Conservation (phyloP, 73 alveolate species). For the Blepharisma stoltei region DNA sequence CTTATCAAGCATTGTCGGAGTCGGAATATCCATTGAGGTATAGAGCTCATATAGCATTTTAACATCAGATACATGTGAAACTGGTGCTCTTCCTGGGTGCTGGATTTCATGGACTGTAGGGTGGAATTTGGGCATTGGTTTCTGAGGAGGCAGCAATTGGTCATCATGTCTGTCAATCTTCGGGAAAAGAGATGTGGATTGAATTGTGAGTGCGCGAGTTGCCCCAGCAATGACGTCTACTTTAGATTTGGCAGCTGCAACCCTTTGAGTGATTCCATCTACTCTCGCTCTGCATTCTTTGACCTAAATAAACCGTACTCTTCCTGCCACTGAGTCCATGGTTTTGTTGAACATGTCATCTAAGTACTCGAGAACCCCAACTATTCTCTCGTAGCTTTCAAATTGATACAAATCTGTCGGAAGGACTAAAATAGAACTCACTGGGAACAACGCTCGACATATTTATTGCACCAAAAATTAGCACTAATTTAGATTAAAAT, state of each 20-base stretch:
- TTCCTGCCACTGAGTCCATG: conserved; percentile 21
- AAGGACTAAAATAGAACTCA: conserved; percentile 2
- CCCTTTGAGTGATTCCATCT: background rate
- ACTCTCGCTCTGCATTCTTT: conserved; percentile 7
- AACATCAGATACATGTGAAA: background rate
- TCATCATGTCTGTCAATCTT: conserved; percentile 21
- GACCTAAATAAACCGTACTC: conserved; percentile 7
- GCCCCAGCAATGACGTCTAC: background rate
- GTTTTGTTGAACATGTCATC: conserved; percentile 17
- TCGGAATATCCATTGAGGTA: background rate
- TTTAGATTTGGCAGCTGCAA: background rate
- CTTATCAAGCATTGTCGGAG: conserved; percentile 2
- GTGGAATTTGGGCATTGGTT: conserved; percentile 23
- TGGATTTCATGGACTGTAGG: conserved; percentile 26
- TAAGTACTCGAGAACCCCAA: conserved; percentile 6
- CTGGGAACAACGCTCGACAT: conserved; percentile 25
- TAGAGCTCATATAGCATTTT: background rate
- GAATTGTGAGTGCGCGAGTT: background rate
- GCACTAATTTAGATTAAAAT: too few relatives aligned
- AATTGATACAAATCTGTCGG: conserved; percentile 6
- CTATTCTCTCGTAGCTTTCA: conserved; percentile 19
- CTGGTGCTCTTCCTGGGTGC: conserved; percentile 18
- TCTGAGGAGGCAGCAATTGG: conserved; percentile 19
- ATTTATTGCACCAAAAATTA: background rate
- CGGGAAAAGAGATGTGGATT: background rate